Base-by-base conservation (phyloP, 306 rosid species). In the Dryas drummondii region DNA sequence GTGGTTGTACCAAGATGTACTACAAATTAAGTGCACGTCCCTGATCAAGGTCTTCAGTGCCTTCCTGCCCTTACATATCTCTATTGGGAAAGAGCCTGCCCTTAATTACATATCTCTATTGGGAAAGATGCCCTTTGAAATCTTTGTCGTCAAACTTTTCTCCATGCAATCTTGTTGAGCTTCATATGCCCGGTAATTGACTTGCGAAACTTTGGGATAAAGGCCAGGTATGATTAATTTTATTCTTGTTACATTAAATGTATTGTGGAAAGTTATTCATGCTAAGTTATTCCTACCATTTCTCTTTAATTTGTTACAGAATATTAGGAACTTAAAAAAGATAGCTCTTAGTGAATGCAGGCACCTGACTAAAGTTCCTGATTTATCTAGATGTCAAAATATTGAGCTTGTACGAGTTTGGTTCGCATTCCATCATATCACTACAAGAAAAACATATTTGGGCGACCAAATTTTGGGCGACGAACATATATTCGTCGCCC, bases 101-200 rank as follows among this genome's bases (percentile, higher is more conserved):
- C 70, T 53, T 6, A 9, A 45, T 65, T 65, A 5, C 4, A 16
- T 17, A 65, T n/a, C 16, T 44, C 10, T 0, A 0, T 7, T 45
- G 70, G 52, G 0, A 0, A 4, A 0, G 0, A 0, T 45, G 9
- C 15, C n/a, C 52, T 45, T 45, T n/a, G 2, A 4, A 45, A 45
- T 65, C 70, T 10, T 44, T 45, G 53, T 16, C 53, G 10, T 10
- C n/a, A 45, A 9, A 10, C 0, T 45, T 65, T 45, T 41, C n/a
- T n/a, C n/a, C 40, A 0, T 6, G 1, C 0, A 9, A 44, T 44
- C 70, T 17, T 45, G 22, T 65, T n/a, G 70, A 44, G 9, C 70
- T 65, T 17, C 16, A 2, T 8, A 65, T 65, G 70, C 4, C 1
- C 0, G 0, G 0, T 0, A 10, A 40, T 16, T 0, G 9, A 7